Conservation (phyloP, 257 asterid genomes). For the Parsonsia alboflavescens region DNA sequence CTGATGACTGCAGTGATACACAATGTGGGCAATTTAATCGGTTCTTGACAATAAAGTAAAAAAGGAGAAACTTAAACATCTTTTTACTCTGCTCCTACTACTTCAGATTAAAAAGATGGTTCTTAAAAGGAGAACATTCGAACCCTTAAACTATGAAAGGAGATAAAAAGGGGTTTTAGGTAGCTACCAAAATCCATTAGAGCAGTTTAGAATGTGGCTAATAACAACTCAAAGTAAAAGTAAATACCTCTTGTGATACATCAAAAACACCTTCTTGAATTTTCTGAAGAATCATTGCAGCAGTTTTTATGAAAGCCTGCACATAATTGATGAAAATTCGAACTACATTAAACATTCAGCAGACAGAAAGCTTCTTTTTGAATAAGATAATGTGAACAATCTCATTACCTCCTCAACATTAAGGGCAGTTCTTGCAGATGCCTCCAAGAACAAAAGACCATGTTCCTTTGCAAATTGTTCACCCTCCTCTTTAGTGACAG, state of each 20-base stretch:
- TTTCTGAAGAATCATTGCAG: conserved; percentile 64
- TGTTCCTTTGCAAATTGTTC: conserved; percentile 80
- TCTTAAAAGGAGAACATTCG: not conserved
- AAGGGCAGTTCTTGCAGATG: conserved; percentile 81
- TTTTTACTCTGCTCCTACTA: not conserved
- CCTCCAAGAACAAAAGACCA: conserved; percentile 67
- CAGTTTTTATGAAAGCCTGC: conserved; percentile 66
- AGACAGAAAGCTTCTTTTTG: not conserved
- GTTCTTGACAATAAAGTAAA: not conserved
- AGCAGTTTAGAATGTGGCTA: not conserved
- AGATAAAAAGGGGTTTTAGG: not conserved
- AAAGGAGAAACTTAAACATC: not conserved
- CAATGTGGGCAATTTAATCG: not conserved
- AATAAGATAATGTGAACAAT: not conserved
- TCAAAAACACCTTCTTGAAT: conserved; percentile 70
- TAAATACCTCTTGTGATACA: conserved; percentile 60
- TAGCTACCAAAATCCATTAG: no score
- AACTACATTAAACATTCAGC: not conserved
- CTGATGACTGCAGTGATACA: conserved; percentile 53
- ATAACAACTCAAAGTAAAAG: not conserved
- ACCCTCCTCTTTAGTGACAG: conserved; percentile 83
- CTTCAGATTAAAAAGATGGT: not conserved
- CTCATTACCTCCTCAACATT: conserved; percentile 66
- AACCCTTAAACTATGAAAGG: not conserved
- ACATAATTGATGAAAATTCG: not conserved